Evolutionary conservation across 2,329 filamentous ascomycete genomes (phyloP).

Genomic region (Biscogniauxia mediterranea): DNA sequence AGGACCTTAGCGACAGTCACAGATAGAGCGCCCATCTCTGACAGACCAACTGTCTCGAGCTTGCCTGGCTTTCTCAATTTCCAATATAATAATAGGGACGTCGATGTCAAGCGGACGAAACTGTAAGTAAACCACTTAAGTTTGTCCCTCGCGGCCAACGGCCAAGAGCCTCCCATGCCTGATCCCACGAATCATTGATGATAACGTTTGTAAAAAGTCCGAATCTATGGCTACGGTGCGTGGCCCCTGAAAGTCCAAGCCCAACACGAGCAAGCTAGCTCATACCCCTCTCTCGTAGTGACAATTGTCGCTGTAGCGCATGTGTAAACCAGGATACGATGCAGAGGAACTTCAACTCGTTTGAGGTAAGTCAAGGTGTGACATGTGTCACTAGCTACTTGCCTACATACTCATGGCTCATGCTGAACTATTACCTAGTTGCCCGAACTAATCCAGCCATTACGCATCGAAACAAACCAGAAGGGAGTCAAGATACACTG

Average conservation of each 20-base stretch:
- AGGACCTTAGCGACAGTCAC: slow-evolving; percentile 14
- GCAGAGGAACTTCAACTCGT: slow-evolving; percentile 68
- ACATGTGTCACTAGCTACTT: neutral
- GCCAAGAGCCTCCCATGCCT: no score
- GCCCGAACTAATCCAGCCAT: slow-evolving; percentile 40
- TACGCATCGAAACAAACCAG: slow-evolving; percentile 32
- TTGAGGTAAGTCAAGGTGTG: slow-evolving; percentile 54
- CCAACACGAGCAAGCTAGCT: slow-evolving; percentile 9
- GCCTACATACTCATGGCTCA: neutral
- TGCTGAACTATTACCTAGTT: slow-evolving; percentile 39
- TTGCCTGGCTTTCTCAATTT: slow-evolving; percentile 15
- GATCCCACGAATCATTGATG: slow-evolving; percentile 3
- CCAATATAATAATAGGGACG: slow-evolving; percentile 8
- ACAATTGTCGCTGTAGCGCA: slow-evolving; percentile 67
- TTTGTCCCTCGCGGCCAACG: neutral
- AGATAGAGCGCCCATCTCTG: slow-evolving; percentile 6
- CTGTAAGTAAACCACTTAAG: slow-evolving; percentile 18
- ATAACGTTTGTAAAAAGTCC: slow-evolving; percentile 34
- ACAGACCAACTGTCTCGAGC: slow-evolving; percentile 15
- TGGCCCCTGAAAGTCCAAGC: neutral
- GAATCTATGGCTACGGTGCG: slow-evolving; percentile 39
- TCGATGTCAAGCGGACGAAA: slow-evolving; percentile 17
- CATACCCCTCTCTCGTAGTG: slow-evolving; percentile 41
- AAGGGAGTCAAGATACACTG: slow-evolving; percentile 49
- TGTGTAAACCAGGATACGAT: slow-evolving; percentile 70